phyloP scores from a whole-genome alignment of 352 stramenopile species.

The Phytophthora ohioensis region DNA sequence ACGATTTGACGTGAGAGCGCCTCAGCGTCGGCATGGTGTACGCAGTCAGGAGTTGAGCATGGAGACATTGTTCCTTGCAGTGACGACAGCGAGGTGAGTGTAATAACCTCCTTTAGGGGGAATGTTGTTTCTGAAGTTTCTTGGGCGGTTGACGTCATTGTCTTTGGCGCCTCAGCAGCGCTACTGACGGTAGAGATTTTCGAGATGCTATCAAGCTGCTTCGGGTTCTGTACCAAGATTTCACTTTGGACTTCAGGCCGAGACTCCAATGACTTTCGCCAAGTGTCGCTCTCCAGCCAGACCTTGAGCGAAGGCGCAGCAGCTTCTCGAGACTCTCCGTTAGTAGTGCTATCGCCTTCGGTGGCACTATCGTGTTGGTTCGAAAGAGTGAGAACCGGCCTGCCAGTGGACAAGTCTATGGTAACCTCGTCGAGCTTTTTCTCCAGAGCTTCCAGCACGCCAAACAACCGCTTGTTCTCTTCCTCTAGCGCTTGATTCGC shows the following conservation, averaged over 20 bases:
- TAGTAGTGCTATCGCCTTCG: conserved; percentile 5
- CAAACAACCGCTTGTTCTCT: conserved; percentile 61
- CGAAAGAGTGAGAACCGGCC: conserved; percentile 46
- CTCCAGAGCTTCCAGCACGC: conserved; percentile 57
- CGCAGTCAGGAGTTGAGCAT: conserved; percentile 48
- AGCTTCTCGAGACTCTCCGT: conserved; percentile 17
- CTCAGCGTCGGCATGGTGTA: conserved; percentile 68
- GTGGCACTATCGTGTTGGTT: not conserved
- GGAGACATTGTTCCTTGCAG: conserved; percentile 12
- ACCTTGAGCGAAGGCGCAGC: conserved; percentile 54
- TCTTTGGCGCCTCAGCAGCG: not conserved
- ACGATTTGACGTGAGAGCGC: conserved; percentile 73
- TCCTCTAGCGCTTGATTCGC: conserved; percentile 50
- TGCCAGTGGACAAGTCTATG: conserved; percentile 51
- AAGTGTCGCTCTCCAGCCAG: conserved; percentile 66
- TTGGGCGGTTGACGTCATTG: not conserved
- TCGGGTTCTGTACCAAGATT: not conserved
- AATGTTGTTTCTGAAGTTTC: conserved; percentile 14
- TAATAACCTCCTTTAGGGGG: conserved; percentile 3
- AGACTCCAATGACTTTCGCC: conserved; percentile 45
- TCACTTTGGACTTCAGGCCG: conserved; percentile 21
- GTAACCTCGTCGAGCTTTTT: conserved; percentile 57
- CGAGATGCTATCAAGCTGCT: conserved; percentile 1
- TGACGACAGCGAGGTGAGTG: not conserved
- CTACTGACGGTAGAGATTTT: not conserved